Conservation (phyloP, 352 stramenopile genomes). For the Pythium dissotocum region DNA sequence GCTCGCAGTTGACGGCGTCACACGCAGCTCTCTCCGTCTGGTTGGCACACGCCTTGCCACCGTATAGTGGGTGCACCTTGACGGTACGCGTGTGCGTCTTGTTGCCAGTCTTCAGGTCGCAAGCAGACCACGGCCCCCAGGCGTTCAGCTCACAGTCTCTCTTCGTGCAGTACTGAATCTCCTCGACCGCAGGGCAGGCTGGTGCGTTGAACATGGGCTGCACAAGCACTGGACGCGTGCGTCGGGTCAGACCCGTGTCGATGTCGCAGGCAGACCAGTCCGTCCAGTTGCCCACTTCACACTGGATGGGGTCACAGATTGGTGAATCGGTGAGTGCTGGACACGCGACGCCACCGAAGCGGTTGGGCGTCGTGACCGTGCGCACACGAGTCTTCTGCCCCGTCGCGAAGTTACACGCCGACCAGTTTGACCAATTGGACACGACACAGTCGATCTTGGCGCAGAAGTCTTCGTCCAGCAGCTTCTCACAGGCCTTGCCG, state of each 20-base stretch:
- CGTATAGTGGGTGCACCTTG: conserved; percentile 39
- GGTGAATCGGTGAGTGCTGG: conserved; percentile 26
- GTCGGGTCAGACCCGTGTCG: conserved; percentile 24
- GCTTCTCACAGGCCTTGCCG: conserved; percentile 23
- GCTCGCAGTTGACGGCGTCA: conserved; percentile 35
- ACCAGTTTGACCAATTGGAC: conserved; percentile 41
- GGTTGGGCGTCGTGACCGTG: conserved; percentile 21
- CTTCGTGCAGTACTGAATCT: conserved; percentile 33
- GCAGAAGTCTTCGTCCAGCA: conserved; percentile 28
- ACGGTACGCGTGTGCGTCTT: conserved; percentile 36
- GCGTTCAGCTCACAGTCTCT: conserved; percentile 49
- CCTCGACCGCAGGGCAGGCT: conserved; percentile 26
- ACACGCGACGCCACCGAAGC: conserved; percentile 34
- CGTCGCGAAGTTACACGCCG: conserved; percentile 40
- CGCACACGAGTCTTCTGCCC: conserved; percentile 47
- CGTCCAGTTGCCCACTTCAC: conserved; percentile 38
- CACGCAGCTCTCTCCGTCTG: conserved; percentile 47
- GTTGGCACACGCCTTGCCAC: conserved; percentile 38
- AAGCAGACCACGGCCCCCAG: conserved; percentile 32
- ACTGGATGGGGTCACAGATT: conserved; percentile 38
- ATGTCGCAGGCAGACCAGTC: conserved; percentile 36
- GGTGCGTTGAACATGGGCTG: conserved; percentile 38
- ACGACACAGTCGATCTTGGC: conserved; percentile 35
- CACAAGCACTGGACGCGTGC: conserved; percentile 34
- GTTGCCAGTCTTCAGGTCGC: conserved; percentile 25